Percentiles rank a stretch among this genome's conserved stretches.
These are phyloP conservation scores for Sungouiozyma ichnusensis DNA, from an alignment of 805 yeast species.

Conservation along the genomic window DNA sequence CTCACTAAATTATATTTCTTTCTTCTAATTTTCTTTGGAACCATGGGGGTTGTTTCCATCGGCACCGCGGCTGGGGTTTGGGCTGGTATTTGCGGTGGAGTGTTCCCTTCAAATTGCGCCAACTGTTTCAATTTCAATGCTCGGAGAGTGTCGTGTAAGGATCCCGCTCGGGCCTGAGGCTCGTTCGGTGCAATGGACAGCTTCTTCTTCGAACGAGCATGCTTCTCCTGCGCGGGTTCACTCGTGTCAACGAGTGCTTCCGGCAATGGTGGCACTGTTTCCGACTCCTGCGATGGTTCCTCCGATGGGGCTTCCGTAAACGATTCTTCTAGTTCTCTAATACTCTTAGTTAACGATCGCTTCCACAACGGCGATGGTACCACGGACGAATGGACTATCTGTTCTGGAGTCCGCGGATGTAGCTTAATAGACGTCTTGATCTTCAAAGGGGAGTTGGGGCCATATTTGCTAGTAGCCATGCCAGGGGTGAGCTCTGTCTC, in stretches of 20 bases:
- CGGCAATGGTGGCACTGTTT: not conserved
- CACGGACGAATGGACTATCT: not conserved
- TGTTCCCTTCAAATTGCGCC: not conserved
- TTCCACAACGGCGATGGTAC: constrained; percentile 24
- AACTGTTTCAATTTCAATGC: not conserved
- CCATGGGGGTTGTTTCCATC: too few species aligned
- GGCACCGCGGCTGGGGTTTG: constrained; percentile 3
- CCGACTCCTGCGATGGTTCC: too few species aligned
- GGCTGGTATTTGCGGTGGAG: constrained; percentile 6
- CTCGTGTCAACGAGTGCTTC: not conserved
- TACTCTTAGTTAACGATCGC: constrained; percentile 16
- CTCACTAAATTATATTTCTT: constrained; percentile 31
- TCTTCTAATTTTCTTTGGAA: constrained; percentile 10
- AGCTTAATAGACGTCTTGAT: constrained; percentile 2
- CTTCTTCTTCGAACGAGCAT: not conserved
- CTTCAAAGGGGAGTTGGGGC: constrained; percentile 25
- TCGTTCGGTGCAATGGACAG: too few species aligned
- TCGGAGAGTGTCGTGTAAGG: not conserved
- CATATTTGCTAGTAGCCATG: constrained; percentile 19
- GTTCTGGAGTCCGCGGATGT: constrained; percentile 1
- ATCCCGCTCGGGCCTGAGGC: not conserved
- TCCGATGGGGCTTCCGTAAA: constrained; percentile 6
- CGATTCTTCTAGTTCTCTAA: constrained; percentile 24
- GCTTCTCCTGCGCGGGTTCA: not conserved
- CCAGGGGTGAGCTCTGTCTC: too few species aligned